These are phyloP conservation scores for Trypanosoma conorhini DNA, from an alignment of 208 protist species.

Conservation along the genomic window DNA sequence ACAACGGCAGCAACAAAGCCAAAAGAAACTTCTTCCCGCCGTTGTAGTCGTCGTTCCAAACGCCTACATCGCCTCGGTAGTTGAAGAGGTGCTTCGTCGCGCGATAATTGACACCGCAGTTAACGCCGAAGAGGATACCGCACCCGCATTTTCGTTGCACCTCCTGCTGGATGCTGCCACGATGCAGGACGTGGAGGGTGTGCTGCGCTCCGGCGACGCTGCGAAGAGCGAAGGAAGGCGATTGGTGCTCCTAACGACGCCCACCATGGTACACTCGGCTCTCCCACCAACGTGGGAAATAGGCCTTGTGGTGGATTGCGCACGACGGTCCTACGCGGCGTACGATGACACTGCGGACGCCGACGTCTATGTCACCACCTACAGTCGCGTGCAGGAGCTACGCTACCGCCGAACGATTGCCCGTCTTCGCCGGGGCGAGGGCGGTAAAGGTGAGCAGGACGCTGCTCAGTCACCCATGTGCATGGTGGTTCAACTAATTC, in stretches of 20 bases:
- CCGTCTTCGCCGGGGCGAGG: not conserved
- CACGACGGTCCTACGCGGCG: constrained; percentile 42
- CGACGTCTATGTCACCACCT: constrained; percentile 54
- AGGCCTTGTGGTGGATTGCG: constrained; percentile 82
- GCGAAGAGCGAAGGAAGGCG: constrained; percentile 23
- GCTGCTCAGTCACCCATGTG: constrained; percentile 8
- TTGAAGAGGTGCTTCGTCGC: constrained; percentile 8
- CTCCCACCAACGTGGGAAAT: constrained; percentile 60
- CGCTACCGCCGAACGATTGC: constrained; percentile 61
- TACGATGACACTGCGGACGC: constrained; percentile 47
- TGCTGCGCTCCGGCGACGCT: constrained; percentile 9
- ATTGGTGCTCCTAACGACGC: constrained; percentile 57
- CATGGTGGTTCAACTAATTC: constrained; percentile 86
- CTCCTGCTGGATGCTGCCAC: constrained; percentile 17
- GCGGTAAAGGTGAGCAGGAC: not conserved
- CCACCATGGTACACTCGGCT: constrained; percentile 63
- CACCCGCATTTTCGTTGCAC: constrained; percentile 26
- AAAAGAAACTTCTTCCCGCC: constrained; percentile 12
- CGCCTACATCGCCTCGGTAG: constrained; percentile 17
- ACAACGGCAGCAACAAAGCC: not conserved
- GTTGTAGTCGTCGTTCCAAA: constrained; percentile 42
- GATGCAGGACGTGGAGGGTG: constrained; percentile 5
- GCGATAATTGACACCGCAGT: constrained; percentile 11
- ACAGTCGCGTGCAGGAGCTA: constrained; percentile 54
- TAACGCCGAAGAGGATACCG: constrained; percentile 11